A percentile compares a stretch with the other conserved stretches of the same genome.
Conservation (phyloP, 192 early-diverging fungal genomes). For the Gorgonomyces haynaldii region DNA sequence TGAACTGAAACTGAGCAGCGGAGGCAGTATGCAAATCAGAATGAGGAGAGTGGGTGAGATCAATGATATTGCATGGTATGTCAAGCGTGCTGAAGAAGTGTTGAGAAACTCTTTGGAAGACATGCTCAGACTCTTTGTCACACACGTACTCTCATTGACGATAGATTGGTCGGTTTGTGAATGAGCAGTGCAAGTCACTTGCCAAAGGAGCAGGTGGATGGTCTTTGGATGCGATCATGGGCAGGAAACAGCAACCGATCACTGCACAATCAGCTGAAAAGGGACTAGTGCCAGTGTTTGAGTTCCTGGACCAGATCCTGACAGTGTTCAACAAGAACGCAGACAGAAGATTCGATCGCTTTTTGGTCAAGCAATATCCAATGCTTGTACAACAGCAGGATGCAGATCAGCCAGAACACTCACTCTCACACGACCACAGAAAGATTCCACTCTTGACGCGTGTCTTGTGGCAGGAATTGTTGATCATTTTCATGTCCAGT, state of each 20-base stretch:
- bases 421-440: no score
- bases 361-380: background rate
- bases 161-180: background rate
- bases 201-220: background rate
- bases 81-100: slow-evolving; percentile 17
- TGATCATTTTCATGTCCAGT: no score
- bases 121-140: slow-evolving; percentile 24
- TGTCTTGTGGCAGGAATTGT: no score
- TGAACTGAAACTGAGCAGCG: slow-evolving; percentile 15
- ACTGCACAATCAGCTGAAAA: background rate
- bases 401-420: no score
- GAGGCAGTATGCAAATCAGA: slow-evolving; percentile 24
- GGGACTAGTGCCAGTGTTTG: background rate
- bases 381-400: no score
- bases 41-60: slow-evolving; percentile 25
- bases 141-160: slow-evolving; percentile 12
- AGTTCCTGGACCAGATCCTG: background rate
- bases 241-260: background rate
- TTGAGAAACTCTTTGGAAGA: slow-evolving; percentile 24
- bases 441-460: no score
- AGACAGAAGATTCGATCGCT: background rate
- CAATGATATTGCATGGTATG: slow-evolving; percentile 31
- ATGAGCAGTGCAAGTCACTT: background rate
- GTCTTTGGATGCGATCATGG: background rate
- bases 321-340: background rate